These are phyloP conservation scores for Yamadazyma diospyri DNA, from an alignment of 1,139 yeast genomes.

Conservation along the genomic window DNA sequence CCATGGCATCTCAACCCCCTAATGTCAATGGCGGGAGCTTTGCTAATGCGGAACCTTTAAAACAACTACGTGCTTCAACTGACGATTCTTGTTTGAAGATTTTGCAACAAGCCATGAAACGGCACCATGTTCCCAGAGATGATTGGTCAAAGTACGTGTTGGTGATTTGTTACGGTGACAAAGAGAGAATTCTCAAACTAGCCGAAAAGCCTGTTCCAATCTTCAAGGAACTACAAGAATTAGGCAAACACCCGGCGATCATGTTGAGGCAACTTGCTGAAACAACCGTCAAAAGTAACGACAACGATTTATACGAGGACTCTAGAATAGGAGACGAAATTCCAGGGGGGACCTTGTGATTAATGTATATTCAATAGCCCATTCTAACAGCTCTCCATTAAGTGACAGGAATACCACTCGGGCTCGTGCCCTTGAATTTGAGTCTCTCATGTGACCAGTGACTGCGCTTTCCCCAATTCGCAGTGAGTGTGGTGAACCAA, in stretches of 20 bases:
- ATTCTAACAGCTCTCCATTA: slow-evolving; percentile 4
- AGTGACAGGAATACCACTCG: not conserved
- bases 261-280: slow-evolving; percentile 82
- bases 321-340: slow-evolving; percentile 46
- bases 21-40: slow-evolving; percentile 5
- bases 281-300: slow-evolving; percentile 29
- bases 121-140: slow-evolving; percentile 73
- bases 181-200: slow-evolving; percentile 76
- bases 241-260: slow-evolving; percentile 87
- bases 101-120: slow-evolving; percentile 82
- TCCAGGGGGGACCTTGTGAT: slow-evolving; percentile 53
- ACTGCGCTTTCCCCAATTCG: no score
- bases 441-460: no score
- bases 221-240: slow-evolving; percentile 83
- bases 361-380: slow-evolving; percentile 2
- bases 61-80: slow-evolving; percentile 81
- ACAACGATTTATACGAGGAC: slow-evolving; percentile 34
- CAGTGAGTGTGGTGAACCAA: slow-evolving; percentile 1
- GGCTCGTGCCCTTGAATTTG: slow-evolving; percentile 2
- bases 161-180: slow-evolving; percentile 87
- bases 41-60: slow-evolving; percentile 58
- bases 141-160: slow-evolving; percentile 91
- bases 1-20: slow-evolving; percentile 1
- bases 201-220: slow-evolving; percentile 87
- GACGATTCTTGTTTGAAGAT: slow-evolving; percentile 92